Evolutionary conservation across 208 protist genomes (phyloP), one percentile per base, ranked within the genome.

Genomic region (Trypanosomatidae sp.): DNA sequence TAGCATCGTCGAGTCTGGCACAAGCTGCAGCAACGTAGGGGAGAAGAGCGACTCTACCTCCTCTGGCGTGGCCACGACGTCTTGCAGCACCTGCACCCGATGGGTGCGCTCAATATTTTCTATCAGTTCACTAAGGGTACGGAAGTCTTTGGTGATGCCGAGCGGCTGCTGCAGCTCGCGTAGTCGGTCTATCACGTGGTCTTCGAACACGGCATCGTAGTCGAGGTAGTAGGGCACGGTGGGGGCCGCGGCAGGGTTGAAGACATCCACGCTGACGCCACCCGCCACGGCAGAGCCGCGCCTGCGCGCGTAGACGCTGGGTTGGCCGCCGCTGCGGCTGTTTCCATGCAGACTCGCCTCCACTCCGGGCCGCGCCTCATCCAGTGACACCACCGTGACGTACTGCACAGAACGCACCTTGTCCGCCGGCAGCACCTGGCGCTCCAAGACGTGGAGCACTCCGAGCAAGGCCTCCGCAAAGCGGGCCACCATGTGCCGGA

Each of bases 401-500:
- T 89, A 94, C 69, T 92, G 89, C 55, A 95, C 66, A 22, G 83
- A 72, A 28, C 82, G 80, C 58, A 95, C 80, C 66, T 82, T 82
- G 56, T 92, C 82, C 5, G 76, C 77, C 1, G 91, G 87, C 43
- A 93, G 66, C 68, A 94, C 85, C 69, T 91, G 79, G 46, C 84
- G 86, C 65, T 79, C 76, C 62, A 93, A 73, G 41, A 89, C 80
- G 76, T 95, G 91, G 74, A 93, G 71, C 30, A 93, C 80, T 62
- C 91, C 91, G 5, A 95, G 79, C 41, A 95, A 77, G n/a, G 85
- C 81, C 73, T 95, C 88, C 28, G 91, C 91, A 66, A 93, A 86
- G 50, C 91, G 84, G 7, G 77, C 81, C 28, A 78, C 80, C 19
- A 87, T 77, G 46, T 82, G 66, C 43, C 72, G 59, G 28, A 90